These are phyloP conservation scores for Zygoascus hellenicus DNA, from an alignment of 1,139 yeast genomes.

Conservation along the genomic window DNA sequence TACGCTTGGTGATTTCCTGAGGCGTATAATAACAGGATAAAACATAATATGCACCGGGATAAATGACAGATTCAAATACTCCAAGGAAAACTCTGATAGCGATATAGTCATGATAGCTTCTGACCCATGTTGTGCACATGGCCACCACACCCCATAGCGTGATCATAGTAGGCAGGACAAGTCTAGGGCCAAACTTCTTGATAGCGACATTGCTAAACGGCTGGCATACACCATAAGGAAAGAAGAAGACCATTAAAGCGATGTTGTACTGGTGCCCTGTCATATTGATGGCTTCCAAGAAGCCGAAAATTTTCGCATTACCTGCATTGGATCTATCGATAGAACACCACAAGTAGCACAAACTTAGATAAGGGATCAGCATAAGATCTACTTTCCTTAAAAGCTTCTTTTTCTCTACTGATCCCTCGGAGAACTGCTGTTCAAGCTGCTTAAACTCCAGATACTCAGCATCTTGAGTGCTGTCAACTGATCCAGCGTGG, in stretches of 20 bases:
- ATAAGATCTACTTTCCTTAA: slow-evolving; percentile 46
- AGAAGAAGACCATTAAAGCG: slow-evolving; percentile 49
- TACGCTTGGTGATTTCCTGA: slow-evolving; percentile 41
- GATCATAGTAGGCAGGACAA: slow-evolving; percentile 42
- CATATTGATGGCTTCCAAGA: slow-evolving; percentile 47
- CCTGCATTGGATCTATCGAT: slow-evolving; percentile 57
- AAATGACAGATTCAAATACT: slow-evolving; percentile 52
- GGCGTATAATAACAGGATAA: slow-evolving; percentile 29
- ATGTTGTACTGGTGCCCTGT: slow-evolving; percentile 46
- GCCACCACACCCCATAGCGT: slow-evolving; percentile 49
- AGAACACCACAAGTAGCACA: slow-evolving; percentile 52
- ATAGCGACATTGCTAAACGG: slow-evolving; percentile 35
- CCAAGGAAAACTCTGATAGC: slow-evolving; percentile 54
- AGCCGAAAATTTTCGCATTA: slow-evolving; percentile 53
- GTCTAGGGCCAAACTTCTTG: slow-evolving; percentile 1
- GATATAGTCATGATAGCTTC: slow-evolving; percentile 46
- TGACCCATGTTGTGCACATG: slow-evolving; percentile 51
- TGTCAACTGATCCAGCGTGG: neutral
- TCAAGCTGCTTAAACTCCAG: slow-evolving; percentile 2
- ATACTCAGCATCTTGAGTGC: neutral
- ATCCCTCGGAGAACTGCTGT: neutral
- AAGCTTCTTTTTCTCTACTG: slow-evolving; percentile 27
- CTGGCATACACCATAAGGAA: slow-evolving; percentile 51
- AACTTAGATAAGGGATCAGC: slow-evolving; percentile 49
- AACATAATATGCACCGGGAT: slow-evolving; percentile 36